Percentiles rank a stretch among this genome's conserved stretches.
Conservation (phyloP, 768 basidiomycete genomes). For the Pleurotus cornucopiae region DNA sequence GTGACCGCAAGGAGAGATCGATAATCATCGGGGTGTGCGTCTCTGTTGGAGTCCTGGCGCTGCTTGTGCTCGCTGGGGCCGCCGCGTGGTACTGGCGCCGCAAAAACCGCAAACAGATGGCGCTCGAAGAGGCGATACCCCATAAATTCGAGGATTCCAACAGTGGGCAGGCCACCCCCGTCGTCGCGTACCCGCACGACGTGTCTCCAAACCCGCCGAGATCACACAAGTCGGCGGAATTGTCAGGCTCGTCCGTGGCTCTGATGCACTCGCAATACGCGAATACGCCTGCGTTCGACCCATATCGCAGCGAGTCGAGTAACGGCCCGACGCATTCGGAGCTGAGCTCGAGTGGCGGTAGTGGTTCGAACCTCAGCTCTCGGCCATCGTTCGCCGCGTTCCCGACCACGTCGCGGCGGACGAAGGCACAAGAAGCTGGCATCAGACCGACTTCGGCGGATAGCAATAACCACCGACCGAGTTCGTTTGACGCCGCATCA, state of each 20-base stretch:
- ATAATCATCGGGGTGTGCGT: slow-evolving; percentile 28
- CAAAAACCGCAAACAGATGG: slow-evolving; percentile 10
- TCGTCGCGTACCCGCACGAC: background rate
- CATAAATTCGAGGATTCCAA: slow-evolving; percentile 2
- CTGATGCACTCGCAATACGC: slow-evolving; percentile 6
- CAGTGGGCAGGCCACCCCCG: slow-evolving; percentile 5
- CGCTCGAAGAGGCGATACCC: slow-evolving; percentile 1
- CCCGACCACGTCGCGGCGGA: slow-evolving; percentile 13
- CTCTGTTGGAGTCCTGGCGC: slow-evolving; percentile 18
- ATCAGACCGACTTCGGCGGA: slow-evolving; percentile 3
- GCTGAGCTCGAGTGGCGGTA: slow-evolving; percentile 1
- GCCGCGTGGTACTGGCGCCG: slow-evolving; percentile 13
- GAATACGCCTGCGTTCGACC: background rate
- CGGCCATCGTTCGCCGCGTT: slow-evolving; percentile 12
- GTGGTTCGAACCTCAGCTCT: background rate
- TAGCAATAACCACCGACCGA: background rate
- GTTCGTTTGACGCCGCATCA: background rate
- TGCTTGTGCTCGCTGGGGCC: slow-evolving; percentile 20
- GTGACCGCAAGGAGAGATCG: slow-evolving; percentile 14
- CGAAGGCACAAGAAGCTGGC: slow-evolving; percentile 18
- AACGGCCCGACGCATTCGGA: slow-evolving; percentile 1
- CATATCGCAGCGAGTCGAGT: background rate
- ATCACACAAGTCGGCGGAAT: slow-evolving; percentile 1
- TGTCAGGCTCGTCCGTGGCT: slow-evolving; percentile 1
- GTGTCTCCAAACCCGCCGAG: background rate